These are phyloP conservation scores for Trichosporon sp. DNA, from an alignment of 1,284 basidiomycete genomes.

Conservation along the genomic window DNA sequence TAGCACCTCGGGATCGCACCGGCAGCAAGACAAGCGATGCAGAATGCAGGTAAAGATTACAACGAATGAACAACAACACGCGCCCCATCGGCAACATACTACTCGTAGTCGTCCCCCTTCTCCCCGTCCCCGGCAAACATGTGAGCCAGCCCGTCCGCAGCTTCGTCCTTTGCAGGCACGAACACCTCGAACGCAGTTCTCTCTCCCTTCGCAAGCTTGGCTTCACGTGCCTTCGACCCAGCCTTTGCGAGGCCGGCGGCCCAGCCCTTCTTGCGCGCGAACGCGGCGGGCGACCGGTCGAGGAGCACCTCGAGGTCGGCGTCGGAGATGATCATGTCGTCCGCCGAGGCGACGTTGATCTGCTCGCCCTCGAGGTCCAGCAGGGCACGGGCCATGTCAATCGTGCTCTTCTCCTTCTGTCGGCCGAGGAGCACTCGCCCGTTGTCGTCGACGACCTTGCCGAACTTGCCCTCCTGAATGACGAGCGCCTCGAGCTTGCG, in stretches of 20 bases:
- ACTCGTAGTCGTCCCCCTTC: constrained; percentile 23
- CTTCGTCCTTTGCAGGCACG: constrained; percentile 64
- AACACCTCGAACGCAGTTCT: constrained; percentile 73
- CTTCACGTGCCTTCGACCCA: constrained; percentile 34
- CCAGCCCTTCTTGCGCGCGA: constrained; percentile 76
- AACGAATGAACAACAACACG: constrained; percentile 1
- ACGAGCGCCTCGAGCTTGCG: constrained; percentile 87
- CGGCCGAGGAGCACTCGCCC: constrained; percentile 54
- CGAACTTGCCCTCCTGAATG: constrained; percentile 84
- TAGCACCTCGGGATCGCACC: no score
- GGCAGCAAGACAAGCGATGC: neutral
- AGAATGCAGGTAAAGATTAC: neutral
- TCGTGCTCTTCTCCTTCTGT: constrained; percentile 57
- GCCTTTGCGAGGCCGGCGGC: constrained; percentile 39
- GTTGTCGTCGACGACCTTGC: constrained; percentile 56
- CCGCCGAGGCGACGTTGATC: constrained; percentile 76
- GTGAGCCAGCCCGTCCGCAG: constrained; percentile 66
- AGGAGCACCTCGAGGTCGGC: constrained; percentile 72
- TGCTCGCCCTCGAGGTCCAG: constrained; percentile 80
- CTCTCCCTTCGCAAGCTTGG: constrained; percentile 47
- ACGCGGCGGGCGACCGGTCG: constrained; percentile 76
- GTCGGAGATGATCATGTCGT: constrained; percentile 73
- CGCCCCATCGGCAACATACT: neutral
- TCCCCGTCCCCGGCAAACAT: constrained; percentile 53
- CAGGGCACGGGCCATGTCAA: constrained; percentile 75